A percentile compares a stretch with the other conserved stretches of the same genome.
phyloP scores from a whole-genome alignment of 768 basidiomycete species.

The Termitomyces heimii region DNA sequence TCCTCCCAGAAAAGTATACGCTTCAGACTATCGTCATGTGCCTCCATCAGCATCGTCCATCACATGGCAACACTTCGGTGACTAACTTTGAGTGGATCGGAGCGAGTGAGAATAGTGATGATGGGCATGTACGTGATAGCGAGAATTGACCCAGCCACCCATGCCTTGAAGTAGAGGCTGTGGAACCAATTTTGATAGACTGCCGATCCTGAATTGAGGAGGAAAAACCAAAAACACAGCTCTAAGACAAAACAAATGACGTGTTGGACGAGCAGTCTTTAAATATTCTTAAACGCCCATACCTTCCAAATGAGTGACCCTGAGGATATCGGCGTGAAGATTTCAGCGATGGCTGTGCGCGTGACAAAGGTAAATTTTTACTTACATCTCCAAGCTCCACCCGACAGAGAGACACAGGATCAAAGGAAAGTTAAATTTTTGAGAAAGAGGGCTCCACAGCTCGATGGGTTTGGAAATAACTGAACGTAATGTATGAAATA shows the following conservation, averaged over 20 bases:
- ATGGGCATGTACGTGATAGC: constrained; percentile 66
- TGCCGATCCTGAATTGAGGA: constrained; percentile 55
- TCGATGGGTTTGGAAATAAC: constrained; percentile 62
- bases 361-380: neutral
- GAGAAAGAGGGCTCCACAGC: constrained; percentile 46
- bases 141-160: constrained; percentile 58
- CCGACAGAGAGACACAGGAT: constrained; percentile 55
- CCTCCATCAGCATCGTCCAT: constrained; percentile 1
- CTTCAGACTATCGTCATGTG: constrained; percentile 47
- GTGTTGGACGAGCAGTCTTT: neutral
- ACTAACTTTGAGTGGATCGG: constrained; percentile 53
- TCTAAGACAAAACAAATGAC: constrained; percentile 35
- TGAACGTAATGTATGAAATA: constrained; percentile 17
- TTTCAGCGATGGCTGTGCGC: neutral
- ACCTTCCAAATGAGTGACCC: constrained; percentile 82
- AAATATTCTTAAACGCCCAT: constrained; percentile 1
- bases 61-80: neutral
- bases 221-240: constrained; percentile 84
- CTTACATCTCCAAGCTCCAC: constrained; percentile 77
- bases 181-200: constrained; percentile 73
- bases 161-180: constrained; percentile 67
- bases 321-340: constrained; percentile 18
- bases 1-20: constrained; percentile 64
- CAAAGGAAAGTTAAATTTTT: constrained; percentile 56
- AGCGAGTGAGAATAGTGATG: constrained; percentile 57